A percentile compares a stretch with the other conserved stretches of the same genome.
Conservation (phyloP, 1,284 basidiomycete genomes). For the Fomitiporia mediterranea region DNA sequence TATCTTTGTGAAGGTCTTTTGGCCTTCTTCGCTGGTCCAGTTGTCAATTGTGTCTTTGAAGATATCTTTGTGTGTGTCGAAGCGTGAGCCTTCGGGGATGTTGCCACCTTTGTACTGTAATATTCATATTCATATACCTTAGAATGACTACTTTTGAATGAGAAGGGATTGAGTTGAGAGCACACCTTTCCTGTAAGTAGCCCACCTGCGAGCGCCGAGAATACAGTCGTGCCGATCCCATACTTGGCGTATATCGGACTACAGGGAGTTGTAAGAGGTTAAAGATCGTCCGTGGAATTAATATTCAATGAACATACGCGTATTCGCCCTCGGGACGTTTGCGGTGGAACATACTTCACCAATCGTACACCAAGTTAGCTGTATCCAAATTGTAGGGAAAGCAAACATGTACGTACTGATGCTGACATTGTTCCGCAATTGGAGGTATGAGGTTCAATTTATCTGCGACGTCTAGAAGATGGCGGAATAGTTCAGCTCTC, state of each 20-base stretch:
- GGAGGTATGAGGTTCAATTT: slow-evolving; percentile 70
- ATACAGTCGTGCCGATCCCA: slow-evolving; percentile 66
- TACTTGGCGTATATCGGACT: slow-evolving; percentile 60
- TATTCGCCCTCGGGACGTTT: slow-evolving; percentile 82
- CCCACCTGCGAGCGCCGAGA: slow-evolving; percentile 69
- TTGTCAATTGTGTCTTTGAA: slow-evolving; percentile 43
- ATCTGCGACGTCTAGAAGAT: slow-evolving; percentile 53
- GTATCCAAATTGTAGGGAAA: background rate
- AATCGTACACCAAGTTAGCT: background rate
- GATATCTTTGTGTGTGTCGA: slow-evolving; percentile 48
- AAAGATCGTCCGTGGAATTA: background rate
- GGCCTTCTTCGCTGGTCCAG: slow-evolving; percentile 47
- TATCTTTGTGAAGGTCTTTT: slow-evolving; percentile 66
- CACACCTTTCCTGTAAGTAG: slow-evolving; percentile 65
- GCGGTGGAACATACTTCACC: slow-evolving; percentile 60
- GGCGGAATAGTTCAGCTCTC: background rate
- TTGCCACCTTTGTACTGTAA: slow-evolving; percentile 37
- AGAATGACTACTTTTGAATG: too few relatives aligned
- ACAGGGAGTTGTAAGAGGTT: slow-evolving; percentile 6
- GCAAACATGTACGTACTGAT: slow-evolving; percentile 39
- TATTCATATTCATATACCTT: too few relatives aligned
- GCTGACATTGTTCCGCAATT: slow-evolving; percentile 76
- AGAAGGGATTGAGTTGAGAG: background rate
- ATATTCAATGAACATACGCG: slow-evolving; percentile 43
- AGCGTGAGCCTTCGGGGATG: slow-evolving; percentile 57